Base-by-base conservation (phyloP, 2,329 filamentous ascomycete species). In the Sporothrix mexicana region DNA sequence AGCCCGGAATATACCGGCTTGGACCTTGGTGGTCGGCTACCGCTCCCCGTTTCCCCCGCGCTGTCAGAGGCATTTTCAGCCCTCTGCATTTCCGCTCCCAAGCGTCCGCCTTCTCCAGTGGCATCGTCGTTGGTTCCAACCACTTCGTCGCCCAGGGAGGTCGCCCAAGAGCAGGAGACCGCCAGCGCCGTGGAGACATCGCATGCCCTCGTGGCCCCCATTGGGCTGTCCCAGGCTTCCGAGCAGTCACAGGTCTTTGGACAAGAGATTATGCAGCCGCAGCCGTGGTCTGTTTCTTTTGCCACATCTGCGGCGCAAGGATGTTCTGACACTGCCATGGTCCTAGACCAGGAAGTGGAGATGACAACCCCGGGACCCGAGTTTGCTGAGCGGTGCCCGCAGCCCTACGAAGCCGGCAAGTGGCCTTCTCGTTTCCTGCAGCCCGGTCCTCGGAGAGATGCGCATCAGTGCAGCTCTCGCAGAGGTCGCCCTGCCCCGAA, bases 1-100 rank as follows among this genome's bases (percentile, higher is more conserved):
- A 49, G 62, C 10, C 49, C 62, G 62, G 62, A 67, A 67, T 25
- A 67, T 67, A 67, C 62, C 62, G 62, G 49, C 45, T 49, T 55
- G 47, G 66, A 20, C 49, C 66, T 55, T 49, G 66, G 13, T 9
- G 23, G 13, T 69, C 66, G 3, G 66, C 47, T 47, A 17, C 47
- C 62, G 23, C 62, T 49, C 62, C 62, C 62, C 13, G 10, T 25
- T 7, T 49, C 43, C 43, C 62, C 62, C 13, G 1, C 43, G 23
- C 23, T 67, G n/a, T 13, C 17, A 17, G 62, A 67, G 62, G 49
- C 62, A 15, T 13, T 47, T 17, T 9, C 49, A 20, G 59, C 30
- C 10, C 62, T 51, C 23, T 51, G 20, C 20, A 8, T 67, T 45
- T 25, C 43, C 49, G 20, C 49, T 15, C 62, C 62, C 7, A 20